phyloP scores from a whole-genome alignment of 2,329 filamentous ascomycete species.

The Colletotrichum cereale region DNA sequence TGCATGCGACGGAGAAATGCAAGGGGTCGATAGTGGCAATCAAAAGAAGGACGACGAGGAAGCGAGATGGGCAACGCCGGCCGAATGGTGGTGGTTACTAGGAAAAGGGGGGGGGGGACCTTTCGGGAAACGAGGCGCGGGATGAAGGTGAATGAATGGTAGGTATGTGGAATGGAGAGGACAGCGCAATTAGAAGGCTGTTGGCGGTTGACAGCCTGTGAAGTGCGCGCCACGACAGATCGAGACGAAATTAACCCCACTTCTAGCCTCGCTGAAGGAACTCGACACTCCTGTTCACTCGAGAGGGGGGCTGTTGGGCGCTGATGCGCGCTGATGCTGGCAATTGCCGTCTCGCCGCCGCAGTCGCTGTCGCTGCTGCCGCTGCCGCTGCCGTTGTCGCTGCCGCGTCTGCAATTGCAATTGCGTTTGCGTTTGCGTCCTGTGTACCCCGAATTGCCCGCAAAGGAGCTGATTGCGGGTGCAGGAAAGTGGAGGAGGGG shows the following conservation, averaged over 20 bases:
- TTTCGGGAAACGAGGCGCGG: slow-evolving; percentile 28
- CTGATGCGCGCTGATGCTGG: slow-evolving; percentile 1
- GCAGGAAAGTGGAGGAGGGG: slow-evolving; percentile 12
- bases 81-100: slow-evolving; percentile 8
- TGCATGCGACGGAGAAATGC: slow-evolving; percentile 35
- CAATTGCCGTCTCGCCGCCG: background rate
- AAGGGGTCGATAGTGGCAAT: slow-evolving; percentile 6
- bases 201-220: slow-evolving; percentile 38
- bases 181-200: slow-evolving; percentile 37
- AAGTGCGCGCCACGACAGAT: slow-evolving; percentile 38
- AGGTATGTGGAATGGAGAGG: slow-evolving; percentile 36
- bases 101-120: background rate
- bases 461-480: slow-evolving; percentile 8
- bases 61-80: slow-evolving; percentile 1
- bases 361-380: background rate
- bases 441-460: slow-evolving; percentile 2
- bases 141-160: slow-evolving; percentile 12
- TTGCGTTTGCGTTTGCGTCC: background rate
- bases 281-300: slow-evolving; percentile 10
- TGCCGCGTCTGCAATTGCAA: background rate
- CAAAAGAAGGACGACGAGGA: slow-evolving; percentile 14
- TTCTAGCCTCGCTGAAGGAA: slow-evolving; percentile 43
- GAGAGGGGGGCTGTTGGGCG: background rate
- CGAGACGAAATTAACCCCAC: slow-evolving; percentile 44
- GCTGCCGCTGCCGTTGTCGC: background rate